Percentiles rank a stretch among this genome's conserved stretches.
Evolutionary conservation across 176 grass and related monocot genomes (phyloP).

Genomic region (Bromus sterilis): DNA sequence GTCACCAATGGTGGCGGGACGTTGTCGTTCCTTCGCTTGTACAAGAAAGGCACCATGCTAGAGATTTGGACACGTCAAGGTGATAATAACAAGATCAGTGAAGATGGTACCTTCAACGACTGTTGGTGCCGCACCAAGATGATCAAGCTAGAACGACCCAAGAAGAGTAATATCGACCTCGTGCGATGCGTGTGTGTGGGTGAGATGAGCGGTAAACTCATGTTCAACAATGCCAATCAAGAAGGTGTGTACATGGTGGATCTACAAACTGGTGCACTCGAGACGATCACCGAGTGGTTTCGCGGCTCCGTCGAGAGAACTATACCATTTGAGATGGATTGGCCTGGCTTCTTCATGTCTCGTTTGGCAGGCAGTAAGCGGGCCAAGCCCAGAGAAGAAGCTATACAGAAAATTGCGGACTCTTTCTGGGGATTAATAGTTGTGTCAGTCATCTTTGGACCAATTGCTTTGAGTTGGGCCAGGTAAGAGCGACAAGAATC

Average conservation of each 20-base stretch:
- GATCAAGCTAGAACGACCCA: too few species aligned
- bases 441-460: not conserved
- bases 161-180: too few species aligned
- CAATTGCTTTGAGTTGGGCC: not conserved
- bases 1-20: too few species aligned
- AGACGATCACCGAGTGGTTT: not conserved
- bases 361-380: not conserved
- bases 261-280: too few species aligned
- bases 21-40: too few species aligned
- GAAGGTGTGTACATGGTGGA: not conserved
- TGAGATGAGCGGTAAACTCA: not conserved
- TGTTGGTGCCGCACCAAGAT: too few species aligned
- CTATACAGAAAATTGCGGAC: not conserved
- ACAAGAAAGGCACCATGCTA: too few species aligned
- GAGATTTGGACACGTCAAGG: too few species aligned
- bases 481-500: not conserved
- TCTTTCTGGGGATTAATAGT: not conserved
- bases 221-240: not conserved
- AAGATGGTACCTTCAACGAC: too few species aligned
- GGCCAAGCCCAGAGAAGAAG: not conserved
- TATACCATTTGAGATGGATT: not conserved
- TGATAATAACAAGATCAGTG: too few species aligned
- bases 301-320: not conserved
- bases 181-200: too few species aligned
- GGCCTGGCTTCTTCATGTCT: not conserved